Evolutionary conservation across 2,329 filamentous ascomycete species (phyloP).

Genomic region (Biscogniauxia mediterranea): DNA sequence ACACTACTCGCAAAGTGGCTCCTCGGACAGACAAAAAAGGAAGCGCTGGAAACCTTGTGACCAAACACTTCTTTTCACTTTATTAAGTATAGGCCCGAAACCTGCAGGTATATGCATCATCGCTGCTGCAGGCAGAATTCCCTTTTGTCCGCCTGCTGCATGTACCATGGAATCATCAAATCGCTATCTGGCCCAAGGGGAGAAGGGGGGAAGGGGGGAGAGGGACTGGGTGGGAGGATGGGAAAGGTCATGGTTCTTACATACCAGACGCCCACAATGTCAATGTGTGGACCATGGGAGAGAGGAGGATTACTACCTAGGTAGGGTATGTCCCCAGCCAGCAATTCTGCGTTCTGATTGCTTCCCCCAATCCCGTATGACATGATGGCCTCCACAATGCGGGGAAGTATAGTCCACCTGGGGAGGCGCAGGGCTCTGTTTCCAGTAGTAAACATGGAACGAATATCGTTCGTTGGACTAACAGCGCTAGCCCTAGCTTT

Average conservation of each 20-base stretch:
- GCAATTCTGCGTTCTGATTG: too few relatives aligned
- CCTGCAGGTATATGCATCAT: not conserved
- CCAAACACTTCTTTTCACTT: not conserved
- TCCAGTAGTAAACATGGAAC: slow-evolving; percentile 4
- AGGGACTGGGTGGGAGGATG: not conserved
- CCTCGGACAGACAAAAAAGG: not conserved
- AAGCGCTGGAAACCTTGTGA: not conserved
- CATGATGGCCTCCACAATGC: slow-evolving; percentile 15
- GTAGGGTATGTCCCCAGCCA: not conserved
- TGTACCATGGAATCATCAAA: not conserved
- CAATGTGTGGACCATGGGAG: not conserved
- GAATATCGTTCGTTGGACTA: not conserved
- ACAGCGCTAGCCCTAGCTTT: not conserved
- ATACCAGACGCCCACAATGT: not conserved
- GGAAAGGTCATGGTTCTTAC: not conserved
- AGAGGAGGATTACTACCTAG: not conserved
- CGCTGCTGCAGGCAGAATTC: not conserved
- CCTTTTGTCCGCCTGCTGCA: not conserved
- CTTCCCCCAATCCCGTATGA: not conserved
- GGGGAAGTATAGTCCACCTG: slow-evolving; percentile 9
- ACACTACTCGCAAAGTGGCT: not conserved
- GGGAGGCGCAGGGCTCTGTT: not conserved
- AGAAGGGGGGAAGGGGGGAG: too few relatives aligned
- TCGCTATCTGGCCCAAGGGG: not conserved
- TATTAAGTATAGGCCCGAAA: not conserved